Evolutionary conservation across 371 early-diverging fungal species (phyloP), one percentile per base, ranked within the genome.

Genomic region (Apophysomyces trapeziformis): DNA sequence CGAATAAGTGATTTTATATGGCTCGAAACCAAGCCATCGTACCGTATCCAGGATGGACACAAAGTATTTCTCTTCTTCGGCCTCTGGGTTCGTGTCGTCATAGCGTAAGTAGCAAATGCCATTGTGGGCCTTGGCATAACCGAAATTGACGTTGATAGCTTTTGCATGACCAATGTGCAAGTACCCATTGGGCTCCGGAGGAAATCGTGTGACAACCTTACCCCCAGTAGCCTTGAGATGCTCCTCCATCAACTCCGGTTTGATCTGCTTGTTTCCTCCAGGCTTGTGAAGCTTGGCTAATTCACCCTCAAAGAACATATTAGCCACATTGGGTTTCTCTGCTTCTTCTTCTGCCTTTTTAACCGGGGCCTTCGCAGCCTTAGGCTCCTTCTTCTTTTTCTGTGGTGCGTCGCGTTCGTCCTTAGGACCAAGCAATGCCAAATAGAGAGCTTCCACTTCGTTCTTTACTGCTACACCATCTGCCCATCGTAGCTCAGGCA

Each of bases 131-230:
- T 91, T 87, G 38, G 98, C 99, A 72, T 96, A 99, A 62, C 96
- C 97, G 89, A 99, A 99, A 80, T 96, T 97, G 74, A 99, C 90
- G 78, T 99, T 99, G 85, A 99, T 95, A 41, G 99, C 99, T 84
- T 99, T 99, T 58, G 99, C 99, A 78, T 99, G 99, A 61, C 99
- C 99, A 81, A 99, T 99, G 77, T 99, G 99, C 60, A 90, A 76
- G 82, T 90, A 97, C 14, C 99, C 99, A 75, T 98, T 99, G 62
- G 99, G 99, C 84, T 99, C 99, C 47, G 99, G 99, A 18, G 99
- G 99, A 87, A 99, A 99, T 57, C 99, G 95, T 2, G 99, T 99
- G 32, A 97, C 79, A 2, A 99, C 99, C 73, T 89, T 91, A 7
- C 98, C 96, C 58, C 93, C 94, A 0, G 99, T 99, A 13, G 92